Conservation (phyloP, 108 stramenopile species). For the Seminavis robusta region DNA sequence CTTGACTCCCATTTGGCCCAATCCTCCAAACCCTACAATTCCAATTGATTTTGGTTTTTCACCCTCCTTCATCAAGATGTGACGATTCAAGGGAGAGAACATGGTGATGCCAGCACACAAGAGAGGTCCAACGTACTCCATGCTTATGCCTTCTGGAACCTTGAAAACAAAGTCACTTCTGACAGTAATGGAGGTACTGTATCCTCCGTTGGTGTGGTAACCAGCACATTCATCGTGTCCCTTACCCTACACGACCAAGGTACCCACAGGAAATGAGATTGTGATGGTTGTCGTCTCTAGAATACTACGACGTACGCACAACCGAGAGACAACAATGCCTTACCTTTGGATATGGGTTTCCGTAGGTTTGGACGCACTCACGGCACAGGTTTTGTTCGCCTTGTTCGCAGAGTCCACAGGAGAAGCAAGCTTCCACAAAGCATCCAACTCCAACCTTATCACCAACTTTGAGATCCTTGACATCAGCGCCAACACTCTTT, state of each 20-base stretch:
- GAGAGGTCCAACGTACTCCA: slow-evolving; percentile 31
- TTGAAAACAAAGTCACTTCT: slow-evolving; percentile 35
- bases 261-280: no score
- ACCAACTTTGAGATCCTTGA: slow-evolving; percentile 58
- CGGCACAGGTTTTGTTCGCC: slow-evolving; percentile 48
- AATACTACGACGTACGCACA: no score
- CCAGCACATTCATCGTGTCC: slow-evolving; percentile 14
- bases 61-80: slow-evolving; percentile 19
- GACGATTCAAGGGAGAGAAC: slow-evolving; percentile 45
- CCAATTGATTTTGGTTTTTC: slow-evolving; percentile 35
- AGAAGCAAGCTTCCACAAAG: slow-evolving; percentile 49
- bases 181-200: slow-evolving; percentile 31
- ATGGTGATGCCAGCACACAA: slow-evolving; percentile 70
- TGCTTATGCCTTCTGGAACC: slow-evolving; percentile 32
- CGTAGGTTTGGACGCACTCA: slow-evolving; percentile 18
- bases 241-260: slow-evolving; percentile 13
- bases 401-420: slow-evolving; percentile 44
- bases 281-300: no score
- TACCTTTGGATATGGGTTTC: slow-evolving; percentile 8
- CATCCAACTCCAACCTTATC: slow-evolving; percentile 69
- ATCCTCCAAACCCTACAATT: slow-evolving; percentile 59
- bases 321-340: no score
- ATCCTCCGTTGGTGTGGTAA: slow-evolving; percentile 40
- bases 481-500: slow-evolving; percentile 36
- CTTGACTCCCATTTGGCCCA: slow-evolving; percentile 63